phyloP scores from a whole-genome alignment of 1,139 yeast genomes.

The Suhomyces bokatorum region DNA sequence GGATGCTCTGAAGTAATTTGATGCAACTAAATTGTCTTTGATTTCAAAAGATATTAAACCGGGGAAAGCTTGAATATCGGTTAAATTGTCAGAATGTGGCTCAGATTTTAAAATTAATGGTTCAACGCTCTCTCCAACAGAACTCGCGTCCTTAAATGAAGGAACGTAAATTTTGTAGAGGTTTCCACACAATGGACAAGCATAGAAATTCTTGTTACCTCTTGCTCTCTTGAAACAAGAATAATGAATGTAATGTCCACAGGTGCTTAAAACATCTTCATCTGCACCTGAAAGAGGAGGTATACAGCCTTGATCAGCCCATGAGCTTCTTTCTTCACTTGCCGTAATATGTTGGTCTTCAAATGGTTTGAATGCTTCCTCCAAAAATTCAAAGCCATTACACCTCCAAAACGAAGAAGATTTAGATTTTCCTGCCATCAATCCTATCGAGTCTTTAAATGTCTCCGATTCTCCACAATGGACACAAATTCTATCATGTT shows the following conservation, averaged over 20 bases:
- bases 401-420: conserved; percentile 56
- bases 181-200: conserved; percentile 67
- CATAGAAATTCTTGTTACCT: conserved; percentile 12
- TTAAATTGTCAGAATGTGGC: conserved; percentile 12
- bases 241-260: conserved; percentile 71
- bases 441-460: conserved; percentile 49
- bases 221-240: conserved; percentile 47
- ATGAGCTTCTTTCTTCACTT: conserved; percentile 17
- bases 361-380: conserved; percentile 31
- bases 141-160: conserved; percentile 30
- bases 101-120: neutral
- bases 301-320: conserved; percentile 16
- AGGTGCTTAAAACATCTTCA: conserved; percentile 51
- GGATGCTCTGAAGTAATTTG: conserved; percentile 10
- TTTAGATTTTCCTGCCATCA: conserved; percentile 43
- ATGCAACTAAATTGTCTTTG: conserved; percentile 12
- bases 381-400: conserved; percentile 8
- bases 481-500: conserved; percentile 51
- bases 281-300: conserved; percentile 7
- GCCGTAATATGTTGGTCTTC: conserved; percentile 18
- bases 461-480: conserved; percentile 63
- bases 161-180: conserved; percentile 49
- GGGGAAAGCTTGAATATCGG: conserved; percentile 16
- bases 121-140: conserved; percentile 17
- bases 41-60: conserved; percentile 16